Evolutionary conservation across 305 asterid genomes (phyloP).

Genomic region (Andrographis paniculata): DNA sequence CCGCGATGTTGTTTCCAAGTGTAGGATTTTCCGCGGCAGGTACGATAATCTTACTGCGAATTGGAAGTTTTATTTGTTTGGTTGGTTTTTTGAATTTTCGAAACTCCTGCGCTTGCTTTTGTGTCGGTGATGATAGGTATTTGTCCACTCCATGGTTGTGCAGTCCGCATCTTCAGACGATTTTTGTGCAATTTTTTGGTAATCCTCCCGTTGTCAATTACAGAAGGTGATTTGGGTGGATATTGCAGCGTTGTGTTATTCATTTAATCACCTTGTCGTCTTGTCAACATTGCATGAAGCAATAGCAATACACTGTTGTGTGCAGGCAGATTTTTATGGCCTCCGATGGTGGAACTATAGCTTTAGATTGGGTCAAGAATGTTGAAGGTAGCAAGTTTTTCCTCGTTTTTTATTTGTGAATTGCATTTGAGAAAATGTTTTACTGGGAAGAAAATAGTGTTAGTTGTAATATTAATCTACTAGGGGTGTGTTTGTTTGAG

Average conservation of each 20-base stretch:
- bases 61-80: neutral
- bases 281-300: too few species aligned
- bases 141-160: slow-evolving; percentile 61
- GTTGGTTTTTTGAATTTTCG: neutral
- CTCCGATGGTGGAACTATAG: slow-evolving; percentile 79
- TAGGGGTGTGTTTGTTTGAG: too few species aligned
- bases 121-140: slow-evolving; percentile 27
- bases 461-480: too few species aligned
- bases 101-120: neutral
- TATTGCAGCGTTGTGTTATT: neutral
- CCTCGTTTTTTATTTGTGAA: slow-evolving; percentile 2
- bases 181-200: slow-evolving; percentile 41
- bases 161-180: slow-evolving; percentile 68
- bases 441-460: too few species aligned
- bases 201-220: slow-evolving; percentile 43
- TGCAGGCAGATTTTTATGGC: slow-evolving; percentile 63
- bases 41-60: slow-evolving; percentile 4
- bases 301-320: too few species aligned
- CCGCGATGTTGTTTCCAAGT: slow-evolving; percentile 38
- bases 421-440: too few species aligned
- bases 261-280: neutral
- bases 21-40: slow-evolving; percentile 51
- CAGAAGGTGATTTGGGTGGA: slow-evolving; percentile 33
- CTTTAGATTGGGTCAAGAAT: slow-evolving; percentile 76
- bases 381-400: slow-evolving; percentile 37